Evolutionary conservation across 73 alveolate genomes (phyloP), one percentile per base, ranked within the genome.

Genomic region (Blepharisma japonicum): DNA sequence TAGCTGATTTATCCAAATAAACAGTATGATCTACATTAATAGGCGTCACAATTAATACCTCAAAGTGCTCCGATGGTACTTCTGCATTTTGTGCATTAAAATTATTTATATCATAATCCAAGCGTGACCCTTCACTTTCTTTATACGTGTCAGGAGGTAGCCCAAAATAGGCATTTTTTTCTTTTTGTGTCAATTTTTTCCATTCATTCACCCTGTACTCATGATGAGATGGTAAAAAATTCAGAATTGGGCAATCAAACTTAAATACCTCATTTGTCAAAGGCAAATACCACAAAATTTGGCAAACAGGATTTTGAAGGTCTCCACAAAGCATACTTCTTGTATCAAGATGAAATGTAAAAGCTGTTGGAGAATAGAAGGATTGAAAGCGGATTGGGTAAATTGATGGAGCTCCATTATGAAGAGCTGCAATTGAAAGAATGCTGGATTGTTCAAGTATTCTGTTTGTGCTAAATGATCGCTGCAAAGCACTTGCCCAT

Each of bases 261-360:
- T 51, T 51, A 51, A 51, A 51, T 1, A 51, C 2, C 21, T 51
- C 66, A 18, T 51, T 51, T 14, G 66, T 51, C 66, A 51, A 14
- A 51, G 66, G 66, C n/a, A 51, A 51, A 51, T 51, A 18, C 66
- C 66, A 51, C 21, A 51, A 51, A 51, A 51, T 32, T 32, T 32
- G 42, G 3, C 42, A 32, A 3, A 32, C 42, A 3, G 42, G 42
- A 32, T 32, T 32, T 32, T 32, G 42, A 3, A 32, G 42, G 42
- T 32, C 42, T 32, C 42, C 42, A 32, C 42, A 32, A 3, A 32
- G 42, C 5, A 32, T 32, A 32, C 42, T 32, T 32, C 42, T 32
- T 32, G 42, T 32, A 32, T 32, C 42, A 3, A 32, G 42, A 3
- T 32, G 42, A 32, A 32, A 1, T 32, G 42, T 32, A 32, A 32